Conservation (phyloP, 2,329 filamentous ascomycete genomes). For the Colletotrichum lupini region DNA sequence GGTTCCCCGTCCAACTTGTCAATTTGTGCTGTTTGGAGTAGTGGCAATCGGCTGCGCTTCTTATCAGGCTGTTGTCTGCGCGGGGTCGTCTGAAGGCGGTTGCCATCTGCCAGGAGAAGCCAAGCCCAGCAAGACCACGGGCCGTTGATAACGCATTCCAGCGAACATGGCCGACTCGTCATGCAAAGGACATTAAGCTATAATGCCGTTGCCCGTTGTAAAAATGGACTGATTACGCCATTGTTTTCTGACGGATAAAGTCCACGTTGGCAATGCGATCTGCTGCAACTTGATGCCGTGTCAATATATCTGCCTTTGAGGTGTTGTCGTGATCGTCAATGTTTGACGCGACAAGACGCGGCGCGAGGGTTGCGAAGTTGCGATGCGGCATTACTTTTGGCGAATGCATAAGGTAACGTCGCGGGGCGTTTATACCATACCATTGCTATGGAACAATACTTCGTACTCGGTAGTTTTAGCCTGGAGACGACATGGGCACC, state of each 20-base stretch:
- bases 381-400: conserved; percentile 20
- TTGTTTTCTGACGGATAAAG: conserved; percentile 9
- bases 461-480: background rate
- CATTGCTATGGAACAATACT: background rate
- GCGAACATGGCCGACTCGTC: conserved; percentile 10
- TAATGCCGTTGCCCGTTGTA: conserved; percentile 31
- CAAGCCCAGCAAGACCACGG: conserved; percentile 21
- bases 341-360: background rate
- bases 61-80: conserved; percentile 11
- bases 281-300: conserved; percentile 27
- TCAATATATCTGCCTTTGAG: background rate
- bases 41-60: background rate
- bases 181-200: conserved; percentile 29
- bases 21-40: background rate
- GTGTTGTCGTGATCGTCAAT: background rate
- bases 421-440: background rate
- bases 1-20: conserved; percentile 14
- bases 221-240: conserved; percentile 19
- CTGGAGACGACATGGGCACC: background rate
- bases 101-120: conserved; percentile 3
- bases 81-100: conserved; percentile 12
- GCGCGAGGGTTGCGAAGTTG: background rate
- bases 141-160: conserved; percentile 31
- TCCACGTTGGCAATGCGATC: conserved; percentile 27
- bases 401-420: background rate